Evolutionary conservation across 2,329 filamentous ascomycete genomes (phyloP), one percentile per base, ranked within the genome.

Genomic region (Talaromyces sp.): DNA sequence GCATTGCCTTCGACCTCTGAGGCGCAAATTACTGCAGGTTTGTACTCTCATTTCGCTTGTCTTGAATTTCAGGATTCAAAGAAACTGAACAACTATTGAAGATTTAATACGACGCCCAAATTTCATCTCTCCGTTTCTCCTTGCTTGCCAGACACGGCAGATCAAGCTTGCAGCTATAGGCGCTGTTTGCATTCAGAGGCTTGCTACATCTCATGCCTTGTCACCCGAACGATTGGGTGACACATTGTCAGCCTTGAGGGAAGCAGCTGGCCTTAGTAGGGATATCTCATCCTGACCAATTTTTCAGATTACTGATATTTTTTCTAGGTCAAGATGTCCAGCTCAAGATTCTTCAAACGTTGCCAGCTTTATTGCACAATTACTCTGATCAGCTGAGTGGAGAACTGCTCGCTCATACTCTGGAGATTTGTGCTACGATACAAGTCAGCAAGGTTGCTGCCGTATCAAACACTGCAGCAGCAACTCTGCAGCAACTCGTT

Each of bases 401-500:
- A 1, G 89, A 94, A 63, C 80, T 96, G 36, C 82, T 99, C 44
- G 89, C 92, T 31, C 91, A 87, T 9, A 87, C 91, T 0, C 78
- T 99, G 66, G 93, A 96, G 72, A 91, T 96, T 72, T 98, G 95
- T 77, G 95, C 95, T 64, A 89, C 91, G 57, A 78, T 99, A 56
- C 93, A 98, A 76, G 89, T 87, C 61, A 95, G 90, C 75, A 98
- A 97, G 78, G 96, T 93, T 78, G 87, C 89, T 30, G 92, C 96
- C 57, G 92, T 99, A 68, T 96, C 94, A 72, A 96, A 96, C 69
- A 98, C 96, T 1, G 95, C 95, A 9, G 92, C 94, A 30, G 95
- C 95, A n/a, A 98, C 95, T 2, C 80, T 99, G 59, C 94, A 97
- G 76, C 95, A 98, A 75, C 84, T 99, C 14, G 88, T 98, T 7